Evolutionary conservation across 176 grass and related monocot genomes (phyloP), one percentile per base, ranked within the genome.

Genomic region (Cymbopogon citratus): DNA sequence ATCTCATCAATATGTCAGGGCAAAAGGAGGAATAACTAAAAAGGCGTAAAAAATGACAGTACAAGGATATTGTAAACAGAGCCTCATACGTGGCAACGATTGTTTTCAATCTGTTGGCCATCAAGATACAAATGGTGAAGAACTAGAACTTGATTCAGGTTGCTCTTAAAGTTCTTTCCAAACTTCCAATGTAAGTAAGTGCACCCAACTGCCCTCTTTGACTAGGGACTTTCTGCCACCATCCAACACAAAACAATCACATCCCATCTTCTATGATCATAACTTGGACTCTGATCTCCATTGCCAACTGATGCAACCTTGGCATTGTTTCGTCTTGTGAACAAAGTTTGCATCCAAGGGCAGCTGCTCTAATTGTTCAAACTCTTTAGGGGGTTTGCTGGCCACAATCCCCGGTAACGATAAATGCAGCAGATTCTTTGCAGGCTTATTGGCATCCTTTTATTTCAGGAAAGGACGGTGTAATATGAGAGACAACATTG

Each of bases 51-150:
- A 44, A 59, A 15, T 19, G 64, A 75, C 61, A 56, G 36, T 45
- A 45, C 29, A 59, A 51, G 24, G 51, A 70, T 88, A 44, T 61
- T n/a, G 75, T 44, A 89, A 89, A 70, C 33, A 57, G 63, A 63
- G 65, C 29, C 24, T 81, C 23, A 98, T 94, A 98, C 95, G 73
- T 98, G 90, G 77, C 83, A 91, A 93, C 94, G 80, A 68, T 41
- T 85, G 62, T 73, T 84, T 68, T 91, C 80, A 57, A 87, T 67
- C 63, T 87, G 72, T 57, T 86, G 69, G 29, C 63, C 81, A 77
- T 80, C 76, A 68, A 86, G 35, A 89, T 75, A 89, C 43, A 98
- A 69, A 84, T 89, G 87, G 75, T 79, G 71, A 81, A 91, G 75
- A 60, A 69, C 33, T 21, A 88, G 95, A 74, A 92, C 59, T 73